These are phyloP conservation scores for Dacryopinax primogenitus DNA, from an alignment of 768 basidiomycete genomes.

Conservation along the genomic window DNA sequence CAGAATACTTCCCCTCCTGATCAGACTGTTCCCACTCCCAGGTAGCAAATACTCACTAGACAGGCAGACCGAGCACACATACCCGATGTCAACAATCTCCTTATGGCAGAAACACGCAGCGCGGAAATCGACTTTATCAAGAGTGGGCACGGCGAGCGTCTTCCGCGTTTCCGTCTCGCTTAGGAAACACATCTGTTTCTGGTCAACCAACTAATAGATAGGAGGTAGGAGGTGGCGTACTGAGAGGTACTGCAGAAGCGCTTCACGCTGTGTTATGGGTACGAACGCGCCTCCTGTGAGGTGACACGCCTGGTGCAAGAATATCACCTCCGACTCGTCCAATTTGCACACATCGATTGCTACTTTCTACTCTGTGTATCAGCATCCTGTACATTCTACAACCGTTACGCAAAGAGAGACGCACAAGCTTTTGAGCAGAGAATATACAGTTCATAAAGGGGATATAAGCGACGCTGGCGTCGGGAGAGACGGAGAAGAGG, in stretches of 20 bases:
- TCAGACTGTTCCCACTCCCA: not conserved
- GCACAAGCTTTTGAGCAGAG: slow-evolving; percentile 89
- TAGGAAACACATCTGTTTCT: slow-evolving; percentile 67
- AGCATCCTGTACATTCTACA: too few relatives aligned
- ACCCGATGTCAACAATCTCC: slow-evolving; percentile 88
- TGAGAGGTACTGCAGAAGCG: slow-evolving; percentile 82
- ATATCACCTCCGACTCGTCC: slow-evolving; percentile 78
- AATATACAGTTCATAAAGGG: slow-evolving; percentile 99
- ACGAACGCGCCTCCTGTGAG: slow-evolving; percentile 92
- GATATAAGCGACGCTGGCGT: slow-evolving; percentile 81
- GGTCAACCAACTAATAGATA: not conserved
- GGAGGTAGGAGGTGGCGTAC: slow-evolving; percentile 30
- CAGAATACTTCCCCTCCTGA: slow-evolving; percentile 61
- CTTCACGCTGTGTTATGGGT: slow-evolving; percentile 63
- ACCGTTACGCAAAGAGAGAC: slow-evolving; percentile 21
- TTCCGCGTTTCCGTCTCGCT: slow-evolving; percentile 58
- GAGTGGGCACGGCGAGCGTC: slow-evolving; percentile 71
- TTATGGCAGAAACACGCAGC: slow-evolving; percentile 99
- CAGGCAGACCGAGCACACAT: slow-evolving; percentile 96
- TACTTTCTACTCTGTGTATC: slow-evolving; percentile 90
- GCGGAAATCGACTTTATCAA: slow-evolving; percentile 91
- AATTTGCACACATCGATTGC: slow-evolving; percentile 94
- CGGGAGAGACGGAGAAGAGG: slow-evolving; percentile 83
- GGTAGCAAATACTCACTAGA: slow-evolving; percentile 52
- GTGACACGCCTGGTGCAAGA: slow-evolving; percentile 94